Conservation (phyloP, 148 eudicot genomes). For the Persicaria tinctoria region DNA sequence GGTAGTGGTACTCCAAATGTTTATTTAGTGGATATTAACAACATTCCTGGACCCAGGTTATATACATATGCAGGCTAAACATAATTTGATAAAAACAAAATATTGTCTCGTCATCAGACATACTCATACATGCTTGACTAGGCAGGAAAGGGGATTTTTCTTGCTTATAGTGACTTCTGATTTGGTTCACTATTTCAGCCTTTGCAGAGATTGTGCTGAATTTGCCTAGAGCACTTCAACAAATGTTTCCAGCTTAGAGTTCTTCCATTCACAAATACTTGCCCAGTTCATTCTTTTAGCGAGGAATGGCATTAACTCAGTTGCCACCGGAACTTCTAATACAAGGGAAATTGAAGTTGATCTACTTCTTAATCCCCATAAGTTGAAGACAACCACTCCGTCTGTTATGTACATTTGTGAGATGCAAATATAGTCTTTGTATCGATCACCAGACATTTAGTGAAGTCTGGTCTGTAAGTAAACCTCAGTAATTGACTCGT, state of each 20-base stretch:
- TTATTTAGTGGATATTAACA: not conserved
- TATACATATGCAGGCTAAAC: not conserved
- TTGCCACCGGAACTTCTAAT: not conserved
- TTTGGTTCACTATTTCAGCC: conserved; percentile 39
- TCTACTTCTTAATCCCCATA: not conserved
- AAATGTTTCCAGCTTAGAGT: conserved; percentile 26
- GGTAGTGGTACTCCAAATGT: conserved; percentile 28
- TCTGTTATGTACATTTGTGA: not conserved
- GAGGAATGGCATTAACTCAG: not conserved
- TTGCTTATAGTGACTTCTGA: not conserved
- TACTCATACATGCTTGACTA: not conserved
- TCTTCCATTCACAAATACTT: not conserved
- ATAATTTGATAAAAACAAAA: not conserved
- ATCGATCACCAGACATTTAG: not conserved
- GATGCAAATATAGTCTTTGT: not conserved
- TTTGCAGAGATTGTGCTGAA: conserved; percentile 93
- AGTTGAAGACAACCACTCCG: not conserved
- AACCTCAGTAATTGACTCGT: not conserved
- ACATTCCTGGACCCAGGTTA: not conserved
- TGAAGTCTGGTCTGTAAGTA: not conserved
- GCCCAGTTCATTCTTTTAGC: not conserved
- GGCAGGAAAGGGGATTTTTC: not conserved
- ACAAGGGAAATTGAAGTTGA: not conserved
- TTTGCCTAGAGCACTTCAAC: conserved; percentile 61
- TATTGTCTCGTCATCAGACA: not conserved